Evolutionary conservation across 495 filamentous ascomycete genomes (phyloP).

Genomic region (Aspergillus incahuasiensis): DNA sequence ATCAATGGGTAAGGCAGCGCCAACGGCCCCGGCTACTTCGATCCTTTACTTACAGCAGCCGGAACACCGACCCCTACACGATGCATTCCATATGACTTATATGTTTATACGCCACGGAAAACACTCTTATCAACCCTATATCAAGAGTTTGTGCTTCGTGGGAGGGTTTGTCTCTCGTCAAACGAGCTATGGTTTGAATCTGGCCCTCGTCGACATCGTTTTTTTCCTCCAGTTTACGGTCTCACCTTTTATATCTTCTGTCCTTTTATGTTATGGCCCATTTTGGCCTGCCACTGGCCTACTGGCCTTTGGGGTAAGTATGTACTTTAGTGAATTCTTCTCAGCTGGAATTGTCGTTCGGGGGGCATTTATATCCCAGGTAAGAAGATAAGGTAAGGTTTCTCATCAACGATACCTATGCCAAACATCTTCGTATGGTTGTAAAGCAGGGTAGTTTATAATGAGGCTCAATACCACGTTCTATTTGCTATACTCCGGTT

Average conservation of each 20-base stretch:
- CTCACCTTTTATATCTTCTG: slow-evolving; percentile 17
- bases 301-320: slow-evolving; percentile 39
- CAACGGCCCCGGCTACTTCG: slow-evolving; percentile 8
- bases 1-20: slow-evolving; percentile 58
- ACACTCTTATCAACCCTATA: neutral
- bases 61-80: slow-evolving; percentile 1
- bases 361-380: slow-evolving; percentile 35
- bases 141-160: neutral
- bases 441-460: slow-evolving; percentile 19
- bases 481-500: too few relatives aligned
- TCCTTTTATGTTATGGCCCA: slow-evolving; percentile 18
- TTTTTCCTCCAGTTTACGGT: slow-evolving; percentile 18
- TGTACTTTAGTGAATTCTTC: slow-evolving; percentile 42
- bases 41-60: slow-evolving; percentile 20
- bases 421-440: slow-evolving; percentile 29
- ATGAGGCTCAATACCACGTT: slow-evolving; percentile 3
- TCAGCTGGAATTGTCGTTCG: slow-evolving; percentile 17
- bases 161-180: slow-evolving; percentile 2
- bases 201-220: slow-evolving; percentile 10
- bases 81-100: neutral
- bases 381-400: slow-evolving; percentile 72
- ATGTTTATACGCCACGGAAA: neutral
- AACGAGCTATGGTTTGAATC: slow-evolving; percentile 7
- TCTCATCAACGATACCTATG: slow-evolving; percentile 27
- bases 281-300: slow-evolving; percentile 11